Evolutionary conservation across 176 grass and related monocot species (phyloP).

Genomic region (Dactylis glomerata): DNA sequence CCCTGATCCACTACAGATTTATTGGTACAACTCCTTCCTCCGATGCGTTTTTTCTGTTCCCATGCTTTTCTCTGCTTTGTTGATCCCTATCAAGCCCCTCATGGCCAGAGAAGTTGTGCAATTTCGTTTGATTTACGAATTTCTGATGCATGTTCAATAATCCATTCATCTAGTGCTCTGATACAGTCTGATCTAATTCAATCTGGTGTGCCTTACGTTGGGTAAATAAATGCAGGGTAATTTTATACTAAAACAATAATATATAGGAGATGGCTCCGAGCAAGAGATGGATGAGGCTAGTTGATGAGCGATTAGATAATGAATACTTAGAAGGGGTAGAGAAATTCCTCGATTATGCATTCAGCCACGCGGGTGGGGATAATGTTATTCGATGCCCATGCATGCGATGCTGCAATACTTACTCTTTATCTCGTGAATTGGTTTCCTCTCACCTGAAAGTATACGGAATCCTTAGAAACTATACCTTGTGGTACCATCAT

Average conservation of each 20-base stretch:
- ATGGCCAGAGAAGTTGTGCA: too few relatives aligned
- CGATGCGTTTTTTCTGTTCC: too few relatives aligned
- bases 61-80: too few relatives aligned
- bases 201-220: too few relatives aligned
- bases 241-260: background rate
- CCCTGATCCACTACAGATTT: too few relatives aligned
- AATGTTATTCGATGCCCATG: background rate
- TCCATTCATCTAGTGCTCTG: too few relatives aligned
- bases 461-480: background rate
- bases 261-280: background rate
- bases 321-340: slow-evolving; percentile 4
- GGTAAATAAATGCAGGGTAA: background rate
- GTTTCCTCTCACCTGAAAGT: slow-evolving; percentile 3
- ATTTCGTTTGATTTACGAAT: too few relatives aligned
- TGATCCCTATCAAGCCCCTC: too few relatives aligned
- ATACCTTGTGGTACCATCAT: slow-evolving; percentile 25
- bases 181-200: too few relatives aligned
- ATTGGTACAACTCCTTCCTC: too few relatives aligned
- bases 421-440: background rate
- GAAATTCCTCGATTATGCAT: background rate
- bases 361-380: background rate
- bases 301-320: background rate
- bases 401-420: slow-evolving; percentile 21
- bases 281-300: background rate
- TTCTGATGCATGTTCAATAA: too few relatives aligned